Conservation (phyloP, 208 protist species). For the Leishmania mexicana region DNA sequence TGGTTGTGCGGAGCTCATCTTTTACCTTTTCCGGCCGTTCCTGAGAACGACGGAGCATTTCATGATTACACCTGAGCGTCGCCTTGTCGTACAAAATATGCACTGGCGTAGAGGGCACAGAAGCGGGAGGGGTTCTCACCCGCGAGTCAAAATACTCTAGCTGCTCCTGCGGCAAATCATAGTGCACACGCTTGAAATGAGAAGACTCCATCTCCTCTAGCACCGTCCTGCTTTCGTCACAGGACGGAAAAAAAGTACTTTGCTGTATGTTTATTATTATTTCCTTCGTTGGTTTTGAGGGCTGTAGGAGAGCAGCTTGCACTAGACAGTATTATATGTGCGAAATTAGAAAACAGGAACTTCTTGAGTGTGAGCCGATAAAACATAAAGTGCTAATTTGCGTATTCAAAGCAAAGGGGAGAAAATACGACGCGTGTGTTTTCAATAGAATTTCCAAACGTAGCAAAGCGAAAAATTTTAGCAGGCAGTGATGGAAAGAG, state of each 20-base stretch:
- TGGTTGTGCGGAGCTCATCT: background rate
- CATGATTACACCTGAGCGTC: background rate
- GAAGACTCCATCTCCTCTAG: constrained; percentile 7
- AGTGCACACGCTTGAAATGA: background rate
- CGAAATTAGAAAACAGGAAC: no score
- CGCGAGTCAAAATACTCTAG: constrained; percentile 27
- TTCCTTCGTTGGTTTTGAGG: background rate
- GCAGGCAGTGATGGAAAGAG: no score
- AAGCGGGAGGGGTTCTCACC: background rate
- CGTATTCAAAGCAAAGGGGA: background rate
- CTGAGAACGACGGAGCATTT: background rate
- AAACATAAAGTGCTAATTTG: background rate
- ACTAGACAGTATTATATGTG: background rate
- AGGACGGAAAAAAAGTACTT: background rate
- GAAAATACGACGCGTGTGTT: background rate
- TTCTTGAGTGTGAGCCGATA: background rate
- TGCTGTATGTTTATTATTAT: background rate
- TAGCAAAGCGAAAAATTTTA: background rate
- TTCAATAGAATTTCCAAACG: no score
- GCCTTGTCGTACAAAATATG: background rate
- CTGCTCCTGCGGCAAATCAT: constrained; percentile 34
- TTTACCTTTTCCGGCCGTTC: background rate
- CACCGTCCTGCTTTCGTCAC: background rate
- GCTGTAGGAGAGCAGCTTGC: background rate
- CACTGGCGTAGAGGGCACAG: background rate